Evolutionary conservation across 1,139 yeast genomes (phyloP), one percentile per base, ranked within the genome.

Genomic region (Geotrichum macrosporum): DNA sequence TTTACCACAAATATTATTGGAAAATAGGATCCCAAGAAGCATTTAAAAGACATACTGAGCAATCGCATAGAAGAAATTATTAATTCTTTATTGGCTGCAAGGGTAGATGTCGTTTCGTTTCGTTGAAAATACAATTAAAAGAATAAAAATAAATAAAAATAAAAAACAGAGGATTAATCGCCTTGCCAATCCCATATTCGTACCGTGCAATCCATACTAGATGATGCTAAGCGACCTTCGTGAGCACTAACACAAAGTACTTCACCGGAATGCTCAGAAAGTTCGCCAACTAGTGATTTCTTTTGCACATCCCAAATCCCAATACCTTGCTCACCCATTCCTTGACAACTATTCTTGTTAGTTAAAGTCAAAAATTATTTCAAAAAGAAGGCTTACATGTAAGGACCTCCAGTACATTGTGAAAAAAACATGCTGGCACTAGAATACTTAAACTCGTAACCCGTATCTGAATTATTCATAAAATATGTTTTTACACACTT

Each of bases 1-100:
- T 77, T 89, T 60, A 87, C 87, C 67, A 92, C 96, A 8, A 80
- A 98, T 64, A 94, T 89, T 62, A 97, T 94, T 27, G 99, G 99
- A 58, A 89, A 88, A 65, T 96, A 92, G 68, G 98, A 94, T 67
- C 99, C 98, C 42, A 94, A 94, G 78, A 92, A 92, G 71, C 99
- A 94, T 71, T 74, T 94, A 61, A 78, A 84, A 42, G 96, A 87
- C 56, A 84, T 94, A 1, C 94, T 96, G 12, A 94, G 86, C 55
- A 73, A 74, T 54, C 74, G 88, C 48, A 78, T 94, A 60, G 98
- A 92, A 66, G 94, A 87, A 46, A 94, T 92, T 63, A 81, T 92
- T 46, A 86, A 87, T 12, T 80, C 94, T 34, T 77, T 92, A 57
- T 74, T 89, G 61, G 85, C 96, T 16, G 85, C 95, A 47, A 85